These are phyloP conservation scores for Sporisorium scitamineum DNA, from an alignment of 1,284 basidiomycete genomes.

Conservation along the genomic window DNA sequence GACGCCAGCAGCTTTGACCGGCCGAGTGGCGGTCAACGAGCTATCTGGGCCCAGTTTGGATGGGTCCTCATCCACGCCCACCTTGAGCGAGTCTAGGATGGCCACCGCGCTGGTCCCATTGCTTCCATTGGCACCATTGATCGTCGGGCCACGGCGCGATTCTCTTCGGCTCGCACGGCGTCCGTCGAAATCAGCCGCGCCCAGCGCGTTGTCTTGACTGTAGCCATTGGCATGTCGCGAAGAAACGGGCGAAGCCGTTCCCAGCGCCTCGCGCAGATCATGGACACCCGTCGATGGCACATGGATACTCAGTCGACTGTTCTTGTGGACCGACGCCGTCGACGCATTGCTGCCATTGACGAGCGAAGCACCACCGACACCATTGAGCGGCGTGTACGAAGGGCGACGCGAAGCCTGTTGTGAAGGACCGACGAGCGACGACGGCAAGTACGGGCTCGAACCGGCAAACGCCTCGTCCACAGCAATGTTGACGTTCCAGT, in stretches of 20 bases:
- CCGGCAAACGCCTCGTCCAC: conserved; percentile 57
- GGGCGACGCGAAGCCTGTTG: conserved; percentile 38
- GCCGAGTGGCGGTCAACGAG: conserved; percentile 3
- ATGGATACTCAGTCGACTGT: conserved; percentile 26
- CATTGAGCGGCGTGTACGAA: conserved; percentile 40
- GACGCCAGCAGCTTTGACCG: not conserved
- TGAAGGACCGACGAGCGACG: conserved; percentile 23
- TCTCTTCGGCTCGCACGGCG: conserved; percentile 45
- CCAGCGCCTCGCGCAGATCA: conserved; percentile 52
- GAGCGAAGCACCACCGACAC: conserved; percentile 17
- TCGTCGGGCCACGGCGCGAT: conserved; percentile 24
- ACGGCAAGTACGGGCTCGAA: conserved; percentile 36
- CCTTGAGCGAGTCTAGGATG: conserved; percentile 52
- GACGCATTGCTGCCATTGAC: conserved; percentile 41
- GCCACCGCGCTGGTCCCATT: conserved; percentile 30
- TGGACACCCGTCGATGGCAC: conserved; percentile 44
- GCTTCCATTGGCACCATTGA: conserved; percentile 21
- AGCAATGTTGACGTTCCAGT: conserved; percentile 62
- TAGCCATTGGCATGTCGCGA: conserved; percentile 21
- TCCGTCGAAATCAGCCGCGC: conserved; percentile 20
- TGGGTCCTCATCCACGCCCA: conserved; percentile 39
- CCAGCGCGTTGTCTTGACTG: conserved; percentile 20
- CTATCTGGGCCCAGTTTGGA: conserved; percentile 35
- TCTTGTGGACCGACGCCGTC: conserved; percentile 26
- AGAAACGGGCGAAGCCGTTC: conserved; percentile 19